These are phyloP conservation scores for Pythium plurisporium DNA, from an alignment of 352 stramenopile species.

Conservation along the genomic window DNA sequence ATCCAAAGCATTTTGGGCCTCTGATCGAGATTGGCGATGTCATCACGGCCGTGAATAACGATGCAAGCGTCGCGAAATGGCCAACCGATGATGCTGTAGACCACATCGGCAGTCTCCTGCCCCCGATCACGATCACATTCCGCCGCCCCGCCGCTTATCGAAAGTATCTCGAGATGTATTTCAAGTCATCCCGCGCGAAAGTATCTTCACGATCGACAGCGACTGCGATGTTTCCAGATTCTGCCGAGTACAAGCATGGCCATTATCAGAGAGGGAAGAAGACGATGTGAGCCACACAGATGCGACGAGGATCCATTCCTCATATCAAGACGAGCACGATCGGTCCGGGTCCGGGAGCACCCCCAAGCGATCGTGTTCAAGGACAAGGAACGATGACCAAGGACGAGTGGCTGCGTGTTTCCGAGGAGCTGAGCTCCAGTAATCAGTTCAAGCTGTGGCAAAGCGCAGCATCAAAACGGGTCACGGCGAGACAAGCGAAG, in stretches of 20 bases:
- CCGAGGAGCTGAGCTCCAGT: slow-evolving; percentile 39
- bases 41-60: slow-evolving; percentile 60
- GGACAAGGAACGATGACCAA: slow-evolving; percentile 1
- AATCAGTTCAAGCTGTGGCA: slow-evolving; percentile 63
- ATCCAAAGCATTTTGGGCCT: slow-evolving; percentile 41
- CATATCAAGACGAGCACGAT: too few relatives aligned
- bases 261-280: slow-evolving; percentile 15
- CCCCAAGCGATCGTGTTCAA: neutral
- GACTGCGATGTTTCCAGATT: slow-evolving; percentile 63
- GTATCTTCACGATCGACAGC: slow-evolving; percentile 46
- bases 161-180: slow-evolving; percentile 46
- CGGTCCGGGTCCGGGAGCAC: too few relatives aligned
- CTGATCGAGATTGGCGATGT: slow-evolving; percentile 59
- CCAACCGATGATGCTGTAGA: slow-evolving; percentile 57
- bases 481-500: neutral
- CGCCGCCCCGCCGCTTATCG: slow-evolving; percentile 53
- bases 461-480: neutral
- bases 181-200: slow-evolving; percentile 24
- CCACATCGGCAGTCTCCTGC: slow-evolving; percentile 34
- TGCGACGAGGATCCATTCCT: neutral
- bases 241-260: slow-evolving; percentile 57
- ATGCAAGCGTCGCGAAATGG: slow-evolving; percentile 38
- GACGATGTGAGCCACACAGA: neutral
- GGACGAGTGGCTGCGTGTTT: slow-evolving; percentile 28
- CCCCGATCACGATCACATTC: slow-evolving; percentile 49